phyloP scores from a whole-genome alignment of 2,329 filamentous ascomycete species.

The Ilyonectria robusta region DNA sequence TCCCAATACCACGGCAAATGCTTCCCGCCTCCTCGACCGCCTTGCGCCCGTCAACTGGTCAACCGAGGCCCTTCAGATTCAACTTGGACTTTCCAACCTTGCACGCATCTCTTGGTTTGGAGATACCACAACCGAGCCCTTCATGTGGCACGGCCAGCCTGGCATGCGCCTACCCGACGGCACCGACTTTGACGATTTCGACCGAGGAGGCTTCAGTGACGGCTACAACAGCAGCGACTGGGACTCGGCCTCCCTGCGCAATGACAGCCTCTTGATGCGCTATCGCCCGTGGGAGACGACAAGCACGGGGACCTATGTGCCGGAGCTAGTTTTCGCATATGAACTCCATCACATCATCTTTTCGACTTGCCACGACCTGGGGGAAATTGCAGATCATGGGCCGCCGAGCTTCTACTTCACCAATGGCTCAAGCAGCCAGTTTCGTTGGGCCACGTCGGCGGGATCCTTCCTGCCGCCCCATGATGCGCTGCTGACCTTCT shows the following conservation, averaged over 20 bases:
- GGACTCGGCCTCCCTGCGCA: not conserved
- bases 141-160: not conserved
- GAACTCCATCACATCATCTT: not conserved
- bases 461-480: slow-evolving; percentile 1
- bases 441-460: not conserved
- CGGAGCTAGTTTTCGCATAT: not conserved
- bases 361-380: not conserved
- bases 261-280: not conserved
- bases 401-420: slow-evolving; percentile 3
- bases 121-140: too few species aligned
- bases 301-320: not conserved
- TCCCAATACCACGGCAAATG: not conserved
- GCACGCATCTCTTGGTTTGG: not conserved
- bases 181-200: not conserved
- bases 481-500: not conserved
- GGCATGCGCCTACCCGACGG: not conserved
- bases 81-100: not conserved
- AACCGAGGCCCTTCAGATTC: not conserved
- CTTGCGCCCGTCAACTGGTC: not conserved
- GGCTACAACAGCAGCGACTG: not conserved
- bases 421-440: slow-evolving; percentile 5
- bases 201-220: not conserved
- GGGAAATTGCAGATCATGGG: not conserved
- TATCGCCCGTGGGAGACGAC: slow-evolving; percentile 1
- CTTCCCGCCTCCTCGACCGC: not conserved